Base-by-base conservation (phyloP, 768 basidiomycete genomes). In the Trametes coccinea region DNA sequence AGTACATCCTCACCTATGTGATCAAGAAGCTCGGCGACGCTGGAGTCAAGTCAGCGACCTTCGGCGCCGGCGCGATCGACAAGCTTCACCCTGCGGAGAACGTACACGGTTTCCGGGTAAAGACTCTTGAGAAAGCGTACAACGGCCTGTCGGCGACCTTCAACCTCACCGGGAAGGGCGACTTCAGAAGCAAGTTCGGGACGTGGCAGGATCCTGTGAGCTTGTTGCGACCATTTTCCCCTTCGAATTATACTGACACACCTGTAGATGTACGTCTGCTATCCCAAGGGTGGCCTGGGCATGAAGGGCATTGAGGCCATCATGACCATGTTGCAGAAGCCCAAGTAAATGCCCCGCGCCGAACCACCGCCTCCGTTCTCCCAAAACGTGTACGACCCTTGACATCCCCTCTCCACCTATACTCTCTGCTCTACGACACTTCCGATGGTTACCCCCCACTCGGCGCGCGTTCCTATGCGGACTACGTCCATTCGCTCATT, bases 101-200 rank as follows among this genome's bases (percentile, higher is more conserved):
- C 54, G 66, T 76, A 30, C 70, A 72, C 43, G 72, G 73, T 2
- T 67, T 76, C 59, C 61, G 73, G 39, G 63, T 74, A 29, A 71
- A 70, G 64, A 72, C 76, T 63, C 70, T 80, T 44, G 73, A 77
- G 61, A 75, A 74, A 68, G 73, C 75, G 48, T 79, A 80, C 67
- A 74, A 72, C 53, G 74, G 74, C 7, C 66, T 80, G 51, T 69
- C 71, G 29, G 62, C 66, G 30, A 70, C 74, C 47, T 74, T 78
- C 61, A 68, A 70, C 59, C 62, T 79, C 49, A 65, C 67, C 31
- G 70, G 66, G 53, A 78, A 78, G 74, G 73, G 74, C 27, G 75
- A 74, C 53, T 80, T 78, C 69, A 66, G 78, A 53, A 68, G 68
- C 57, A 77, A 78, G 68, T 73, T 73, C 56, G 74, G 72, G 30